phyloP scores from a whole-genome alignment of 768 basidiomycete species.

The Kwoniella bestiolae region DNA sequence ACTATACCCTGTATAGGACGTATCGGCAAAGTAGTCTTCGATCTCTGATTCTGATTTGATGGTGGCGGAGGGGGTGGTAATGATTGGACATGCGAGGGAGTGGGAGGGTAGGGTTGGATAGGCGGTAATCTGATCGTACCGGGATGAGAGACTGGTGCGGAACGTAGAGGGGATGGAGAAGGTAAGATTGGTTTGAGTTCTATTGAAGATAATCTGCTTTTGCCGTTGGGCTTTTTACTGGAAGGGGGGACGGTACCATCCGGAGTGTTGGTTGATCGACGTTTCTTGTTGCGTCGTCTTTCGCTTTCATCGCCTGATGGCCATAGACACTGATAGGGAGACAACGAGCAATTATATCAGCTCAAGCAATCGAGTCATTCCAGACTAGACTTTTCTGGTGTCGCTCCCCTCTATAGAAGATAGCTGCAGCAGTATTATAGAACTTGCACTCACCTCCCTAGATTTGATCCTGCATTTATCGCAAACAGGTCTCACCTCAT shows the following conservation, averaged over 20 bases:
- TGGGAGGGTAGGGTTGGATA: slow-evolving; percentile 3
- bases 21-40: background rate
- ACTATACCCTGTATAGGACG: slow-evolving; percentile 10
- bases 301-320: slow-evolving; percentile 23
- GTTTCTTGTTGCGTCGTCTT: slow-evolving; percentile 20
- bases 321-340: slow-evolving; percentile 17
- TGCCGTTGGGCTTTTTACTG: background rate
- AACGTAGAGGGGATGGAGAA: background rate
- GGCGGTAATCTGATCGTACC: slow-evolving; percentile 1
- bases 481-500: slow-evolving; percentile 23
- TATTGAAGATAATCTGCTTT: background rate
- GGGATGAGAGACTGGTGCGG: background rate
- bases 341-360: background rate
- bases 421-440: background rate
- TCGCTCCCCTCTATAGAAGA: too few species aligned
- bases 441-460: slow-evolving; percentile 17
- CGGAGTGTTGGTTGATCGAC: background rate
- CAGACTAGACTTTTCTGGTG: too few species aligned
- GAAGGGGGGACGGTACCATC: background rate
- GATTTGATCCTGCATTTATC: slow-evolving; percentile 28
- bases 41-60: background rate
- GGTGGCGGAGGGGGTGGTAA: background rate
- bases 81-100: background rate
- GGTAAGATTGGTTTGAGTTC: background rate
- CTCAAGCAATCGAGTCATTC: background rate